phyloP scores from a whole-genome alignment of 768 basidiomycete genomes.

The Auriscalpium microsporum region DNA sequence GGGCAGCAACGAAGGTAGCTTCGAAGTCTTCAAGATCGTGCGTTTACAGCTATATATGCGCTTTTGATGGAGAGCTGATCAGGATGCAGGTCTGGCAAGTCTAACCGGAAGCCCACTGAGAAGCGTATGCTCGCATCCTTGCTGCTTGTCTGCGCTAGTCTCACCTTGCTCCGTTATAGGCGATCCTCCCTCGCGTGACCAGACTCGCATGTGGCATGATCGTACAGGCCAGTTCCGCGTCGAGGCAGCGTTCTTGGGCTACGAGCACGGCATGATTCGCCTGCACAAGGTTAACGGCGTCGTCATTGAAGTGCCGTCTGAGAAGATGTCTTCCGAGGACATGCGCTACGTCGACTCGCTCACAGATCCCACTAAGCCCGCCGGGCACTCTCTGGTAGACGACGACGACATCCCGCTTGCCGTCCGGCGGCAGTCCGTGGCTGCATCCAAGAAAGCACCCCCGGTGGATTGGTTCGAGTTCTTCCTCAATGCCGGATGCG shows the following conservation, averaged over 20 bases:
- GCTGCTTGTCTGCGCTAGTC: too few relatives aligned
- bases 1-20: slow-evolving; percentile 36
- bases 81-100: slow-evolving; percentile 18
- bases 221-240: slow-evolving; percentile 94
- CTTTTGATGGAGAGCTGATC: neutral
- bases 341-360: slow-evolving; percentile 67
- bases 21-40: slow-evolving; percentile 8
- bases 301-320: slow-evolving; percentile 92
- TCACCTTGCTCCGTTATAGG: slow-evolving; percentile 17
- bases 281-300: slow-evolving; percentile 97
- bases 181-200: slow-evolving; percentile 48
- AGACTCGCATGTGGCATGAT: slow-evolving; percentile 88
- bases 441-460: slow-evolving; percentile 41
- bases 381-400: slow-evolving; percentile 23
- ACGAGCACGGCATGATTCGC: slow-evolving; percentile 79
- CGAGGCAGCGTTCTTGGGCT: slow-evolving; percentile 91
- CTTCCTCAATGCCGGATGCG: slow-evolving; percentile 93
- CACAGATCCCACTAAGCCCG: slow-evolving; percentile 32
- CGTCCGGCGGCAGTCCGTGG: slow-evolving; percentile 25
- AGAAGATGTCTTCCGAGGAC: slow-evolving; percentile 96
- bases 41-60: too few relatives aligned
- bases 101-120: slow-evolving; percentile 8
- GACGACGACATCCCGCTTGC: slow-evolving; percentile 68
- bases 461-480: slow-evolving; percentile 97
- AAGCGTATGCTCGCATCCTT: slow-evolving; percentile 8